Conservation (phyloP, 23 red algal species). For the Gracilariopsis chorda region DNA sequence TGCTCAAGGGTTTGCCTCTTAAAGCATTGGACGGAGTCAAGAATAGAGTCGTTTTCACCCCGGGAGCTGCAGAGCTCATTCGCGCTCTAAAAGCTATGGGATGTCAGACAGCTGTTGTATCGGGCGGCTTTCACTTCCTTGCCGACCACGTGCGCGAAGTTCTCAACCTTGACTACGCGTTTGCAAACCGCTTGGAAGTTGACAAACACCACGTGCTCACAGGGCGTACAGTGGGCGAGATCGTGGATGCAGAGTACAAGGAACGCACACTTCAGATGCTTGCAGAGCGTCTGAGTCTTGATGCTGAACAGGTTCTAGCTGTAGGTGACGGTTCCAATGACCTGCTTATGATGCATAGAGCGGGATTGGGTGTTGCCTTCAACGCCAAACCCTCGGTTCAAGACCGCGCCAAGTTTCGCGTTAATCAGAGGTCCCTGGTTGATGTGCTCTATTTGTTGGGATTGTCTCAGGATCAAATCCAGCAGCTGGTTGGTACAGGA, state of each 20-base stretch:
- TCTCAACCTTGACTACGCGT: conserved; percentile 45
- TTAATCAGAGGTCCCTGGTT: conserved; percentile 47
- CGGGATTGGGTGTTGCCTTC: conserved; percentile 76
- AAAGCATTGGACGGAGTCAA: conserved; percentile 41
- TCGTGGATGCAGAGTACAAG: conserved; percentile 77
- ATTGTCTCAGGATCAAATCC: conserved; percentile 43
- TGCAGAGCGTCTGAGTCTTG: neutral
- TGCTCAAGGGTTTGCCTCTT: conserved; percentile 38
- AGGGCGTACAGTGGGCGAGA: conserved; percentile 44
- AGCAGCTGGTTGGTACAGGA: neutral
- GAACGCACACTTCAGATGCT: conserved; percentile 8
- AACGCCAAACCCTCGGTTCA: conserved; percentile 81
- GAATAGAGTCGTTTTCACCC: conserved; percentile 30
- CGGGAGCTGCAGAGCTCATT: conserved; percentile 50
- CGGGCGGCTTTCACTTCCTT: conserved; percentile 73
- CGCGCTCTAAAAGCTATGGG: conserved; percentile 32
- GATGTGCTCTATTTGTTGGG: conserved; percentile 77
- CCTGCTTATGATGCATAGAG: conserved; percentile 66
- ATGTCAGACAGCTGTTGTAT: conserved; percentile 39
- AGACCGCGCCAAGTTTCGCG: conserved; percentile 32
- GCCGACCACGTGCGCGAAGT: conserved; percentile 60
- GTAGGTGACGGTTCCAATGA: conserved; percentile 90
- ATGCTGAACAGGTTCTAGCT: conserved; percentile 47
- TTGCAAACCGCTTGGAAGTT: conserved; percentile 76
- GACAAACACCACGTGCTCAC: conserved; percentile 54